Evolutionary conservation across 2,329 filamentous ascomycete species (phyloP), one percentile per base, ranked within the genome.

Genomic region (Fusarium chlamydosporum): DNA sequence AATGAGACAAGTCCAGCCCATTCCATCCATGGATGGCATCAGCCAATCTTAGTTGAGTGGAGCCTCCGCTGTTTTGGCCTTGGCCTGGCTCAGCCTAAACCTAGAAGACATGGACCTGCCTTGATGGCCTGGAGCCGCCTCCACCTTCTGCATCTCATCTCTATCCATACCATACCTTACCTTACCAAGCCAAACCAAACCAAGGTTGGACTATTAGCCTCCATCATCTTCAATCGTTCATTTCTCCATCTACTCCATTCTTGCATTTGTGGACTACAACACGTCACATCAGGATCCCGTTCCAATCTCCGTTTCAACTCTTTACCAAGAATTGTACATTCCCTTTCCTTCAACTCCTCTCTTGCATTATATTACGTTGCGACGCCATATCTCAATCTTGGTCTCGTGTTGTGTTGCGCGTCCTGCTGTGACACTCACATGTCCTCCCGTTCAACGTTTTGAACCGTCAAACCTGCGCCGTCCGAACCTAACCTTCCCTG

Each of bases 381-480:
- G 45, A 48, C 46, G 46, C 56, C 56, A 42, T 29, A 55, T 37
- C 35, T 15, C 16, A 35, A 37, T 48, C 33, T 43, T 37, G 42
- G 34, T 48, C 20, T 63, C 61, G 52, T 43, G 34, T 41, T 43
- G 51, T 41, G 50, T 18, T 68, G 66, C 66, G 52, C 56, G 61
- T 70, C 13, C 66, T 70, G 56, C 26, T 33, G 56, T 68, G 42
- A 31, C 61, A 68, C 66, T 48, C 56, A 27, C 20, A 41, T 41
- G 33, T 56, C 48, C 52, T 38, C 33, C 55, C 33, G 26, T 38
- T 42, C 47, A 58, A 67, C 51, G n/a, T 61, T 43, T 42, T 41
- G 34, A 33, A 56, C 47, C 40, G 40, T 45, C 33, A 38, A 23
- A 45, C 51, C 48, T 50, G 20, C 61, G 26, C 47, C 59, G 18